These are phyloP conservation scores for Scleroderma citrinum DNA, from an alignment of 768 basidiomycete genomes.

Conservation along the genomic window DNA sequence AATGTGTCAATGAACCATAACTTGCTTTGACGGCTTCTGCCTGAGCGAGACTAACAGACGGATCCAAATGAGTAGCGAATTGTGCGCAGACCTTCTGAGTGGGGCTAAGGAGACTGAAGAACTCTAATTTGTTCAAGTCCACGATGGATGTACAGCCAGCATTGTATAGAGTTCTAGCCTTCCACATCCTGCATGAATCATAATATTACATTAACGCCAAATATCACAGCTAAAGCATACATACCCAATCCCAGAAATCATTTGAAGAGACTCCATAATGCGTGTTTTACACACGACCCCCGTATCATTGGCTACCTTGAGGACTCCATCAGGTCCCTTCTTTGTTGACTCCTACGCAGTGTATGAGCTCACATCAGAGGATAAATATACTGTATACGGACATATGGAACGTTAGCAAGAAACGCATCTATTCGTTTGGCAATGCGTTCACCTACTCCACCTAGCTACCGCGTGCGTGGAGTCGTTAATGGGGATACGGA, in stretches of 20 bases:
- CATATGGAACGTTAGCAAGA: slow-evolving; percentile 27
- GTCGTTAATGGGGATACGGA: not conserved
- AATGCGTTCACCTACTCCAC: slow-evolving; percentile 37
- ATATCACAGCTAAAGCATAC: slow-evolving; percentile 3
- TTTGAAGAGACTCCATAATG: slow-evolving; percentile 29
- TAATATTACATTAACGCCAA: no score
- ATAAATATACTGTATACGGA: slow-evolving; percentile 19
- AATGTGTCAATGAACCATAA: not conserved
- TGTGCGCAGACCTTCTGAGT: slow-evolving; percentile 34
- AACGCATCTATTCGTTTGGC: slow-evolving; percentile 40
- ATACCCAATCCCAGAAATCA: slow-evolving; percentile 46
- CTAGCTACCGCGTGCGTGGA: slow-evolving; percentile 15
- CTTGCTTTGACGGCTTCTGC: slow-evolving; percentile 43
- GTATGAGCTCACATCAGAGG: not conserved
- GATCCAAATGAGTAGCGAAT: slow-evolving; percentile 36
- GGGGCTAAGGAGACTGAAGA: slow-evolving; percentile 32
- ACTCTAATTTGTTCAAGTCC: slow-evolving; percentile 37
- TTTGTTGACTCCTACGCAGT: slow-evolving; percentile 7
- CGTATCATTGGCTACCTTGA: slow-evolving; percentile 2
- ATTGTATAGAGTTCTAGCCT: slow-evolving; percentile 41
- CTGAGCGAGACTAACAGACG: slow-evolving; percentile 33
- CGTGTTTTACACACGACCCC: slow-evolving; percentile 24
- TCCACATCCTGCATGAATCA: slow-evolving; percentile 9
- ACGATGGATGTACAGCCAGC: slow-evolving; percentile 43
- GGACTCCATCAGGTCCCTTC: not conserved